Percentiles rank a stretch among this genome's conserved stretches.
Conservation (phyloP, 1,284 basidiomycete species). For the Psilocybe mexicana region DNA sequence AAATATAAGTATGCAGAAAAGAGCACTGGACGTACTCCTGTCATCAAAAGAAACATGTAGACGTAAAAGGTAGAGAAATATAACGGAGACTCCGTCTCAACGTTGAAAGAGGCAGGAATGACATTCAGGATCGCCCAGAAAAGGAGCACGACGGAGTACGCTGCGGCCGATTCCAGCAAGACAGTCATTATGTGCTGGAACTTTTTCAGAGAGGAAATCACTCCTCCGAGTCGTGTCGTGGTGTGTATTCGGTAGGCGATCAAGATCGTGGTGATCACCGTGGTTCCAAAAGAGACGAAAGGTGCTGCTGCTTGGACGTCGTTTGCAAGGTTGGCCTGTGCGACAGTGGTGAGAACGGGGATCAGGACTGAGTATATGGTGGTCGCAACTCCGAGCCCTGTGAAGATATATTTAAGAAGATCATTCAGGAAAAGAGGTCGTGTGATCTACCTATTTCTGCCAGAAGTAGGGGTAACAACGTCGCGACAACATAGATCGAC, state of each 20-base stretch:
- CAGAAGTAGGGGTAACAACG: not conserved
- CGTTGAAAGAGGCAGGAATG: not conserved
- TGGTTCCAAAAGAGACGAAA: slow-evolving; percentile 3
- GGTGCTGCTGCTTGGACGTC: not conserved
- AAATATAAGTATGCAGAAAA: not conserved
- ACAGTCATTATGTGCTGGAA: not conserved
- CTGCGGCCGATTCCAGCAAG: not conserved
- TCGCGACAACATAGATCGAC: not conserved
- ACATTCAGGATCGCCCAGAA: not conserved
- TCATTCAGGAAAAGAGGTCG: not conserved
- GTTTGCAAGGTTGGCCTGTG: not conserved
- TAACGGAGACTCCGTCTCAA: not conserved
- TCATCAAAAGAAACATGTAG: not conserved
- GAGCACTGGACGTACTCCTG: not conserved
- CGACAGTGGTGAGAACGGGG: not conserved
- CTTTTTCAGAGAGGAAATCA: not conserved
- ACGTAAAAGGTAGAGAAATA: not conserved
- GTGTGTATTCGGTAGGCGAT: slow-evolving; percentile 3
- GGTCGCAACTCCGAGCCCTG: not conserved
- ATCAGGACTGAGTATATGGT: not conserved
- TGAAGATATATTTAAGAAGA: not conserved
- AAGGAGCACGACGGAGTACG: not conserved
- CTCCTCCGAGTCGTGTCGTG: not conserved
- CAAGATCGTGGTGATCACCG: not conserved
- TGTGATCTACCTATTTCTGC: not conserved